Evolutionary conservation across 2,329 filamentous ascomycete genomes (phyloP).

Genomic region (Fusarium sterilihyphosum): DNA sequence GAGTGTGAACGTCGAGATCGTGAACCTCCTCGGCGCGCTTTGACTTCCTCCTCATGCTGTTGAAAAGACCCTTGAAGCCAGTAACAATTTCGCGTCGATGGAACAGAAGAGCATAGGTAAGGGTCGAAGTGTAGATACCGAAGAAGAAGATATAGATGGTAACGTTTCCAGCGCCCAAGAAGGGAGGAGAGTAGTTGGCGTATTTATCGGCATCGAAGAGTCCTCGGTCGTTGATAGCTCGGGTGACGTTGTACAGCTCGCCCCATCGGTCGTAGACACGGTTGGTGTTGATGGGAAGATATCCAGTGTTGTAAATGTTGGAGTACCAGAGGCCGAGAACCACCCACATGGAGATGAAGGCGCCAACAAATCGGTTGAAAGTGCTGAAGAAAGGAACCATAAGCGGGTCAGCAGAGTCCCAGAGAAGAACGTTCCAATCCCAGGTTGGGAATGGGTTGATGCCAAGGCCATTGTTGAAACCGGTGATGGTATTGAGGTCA

Average conservation of each 20-base stretch:
- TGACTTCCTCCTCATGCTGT: constrained; percentile 56
- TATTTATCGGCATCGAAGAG: constrained; percentile 59
- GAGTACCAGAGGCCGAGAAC: constrained; percentile 67
- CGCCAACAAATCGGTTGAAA: constrained; percentile 69
- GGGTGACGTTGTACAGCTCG: constrained; percentile 57
- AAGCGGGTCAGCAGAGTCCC: constrained; percentile 56
- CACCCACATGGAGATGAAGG: constrained; percentile 64
- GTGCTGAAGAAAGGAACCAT: constrained; percentile 68
- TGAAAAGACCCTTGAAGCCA: constrained; percentile 59
- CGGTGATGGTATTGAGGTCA: constrained; percentile 55
- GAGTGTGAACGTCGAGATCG: constrained; percentile 58
- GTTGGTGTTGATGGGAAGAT: constrained; percentile 64
- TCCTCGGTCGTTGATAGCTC: constrained; percentile 53
- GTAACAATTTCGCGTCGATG: constrained; percentile 61
- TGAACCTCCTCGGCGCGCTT: constrained; percentile 49
- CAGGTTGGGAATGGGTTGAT: constrained; percentile 59
- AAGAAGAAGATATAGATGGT: constrained; percentile 66
- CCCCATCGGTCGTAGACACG: constrained; percentile 61
- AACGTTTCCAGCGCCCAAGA: constrained; percentile 60
- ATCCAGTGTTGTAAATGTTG: constrained; percentile 66
- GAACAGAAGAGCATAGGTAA: constrained; percentile 62
- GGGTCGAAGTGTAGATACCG: constrained; percentile 61
- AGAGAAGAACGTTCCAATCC: constrained; percentile 59
- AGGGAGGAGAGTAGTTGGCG: constrained; percentile 61
- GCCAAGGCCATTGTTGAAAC: constrained; percentile 57